Percentiles rank a stretch among this genome's conserved stretches.
Evolutionary conservation across 495 filamentous ascomycete genomes (phyloP).

Genomic region (Talaromyces ruber): DNA sequence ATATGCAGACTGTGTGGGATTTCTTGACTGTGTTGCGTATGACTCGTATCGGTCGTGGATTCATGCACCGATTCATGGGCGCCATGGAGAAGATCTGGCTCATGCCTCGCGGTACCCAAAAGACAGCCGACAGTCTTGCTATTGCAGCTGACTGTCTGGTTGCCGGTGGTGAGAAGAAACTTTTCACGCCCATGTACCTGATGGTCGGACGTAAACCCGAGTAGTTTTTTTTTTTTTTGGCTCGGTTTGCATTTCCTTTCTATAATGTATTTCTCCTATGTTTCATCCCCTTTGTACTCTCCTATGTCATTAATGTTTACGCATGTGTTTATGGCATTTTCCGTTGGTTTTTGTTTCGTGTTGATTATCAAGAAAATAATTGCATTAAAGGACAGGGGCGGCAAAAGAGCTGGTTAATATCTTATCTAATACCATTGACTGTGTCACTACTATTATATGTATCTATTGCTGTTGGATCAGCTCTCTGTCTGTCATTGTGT

Average conservation of each 20-base stretch:
- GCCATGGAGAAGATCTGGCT: slow-evolving; percentile 65
- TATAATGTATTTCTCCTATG: not conserved
- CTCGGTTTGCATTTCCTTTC: not conserved
- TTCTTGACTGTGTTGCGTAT: slow-evolving; percentile 80
- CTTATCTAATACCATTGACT: not conserved
- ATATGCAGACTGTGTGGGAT: slow-evolving; percentile 73
- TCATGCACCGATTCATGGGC: slow-evolving; percentile 74
- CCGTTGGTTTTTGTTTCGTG: not conserved
- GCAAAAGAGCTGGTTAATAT: not conserved
- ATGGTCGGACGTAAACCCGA: slow-evolving; percentile 91
- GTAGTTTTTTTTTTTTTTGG: slow-evolving; percentile 15
- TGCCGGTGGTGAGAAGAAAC: slow-evolving; percentile 79
- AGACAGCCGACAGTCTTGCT: slow-evolving; percentile 87
- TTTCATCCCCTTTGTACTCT: not conserved
- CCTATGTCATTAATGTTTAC: not conserved
- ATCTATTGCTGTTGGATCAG: not conserved
- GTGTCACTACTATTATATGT: not conserved
- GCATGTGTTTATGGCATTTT: not conserved
- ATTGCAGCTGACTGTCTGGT: slow-evolving; percentile 81
- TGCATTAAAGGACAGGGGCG: not conserved
- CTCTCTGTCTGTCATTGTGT: not conserved
- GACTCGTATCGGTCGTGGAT: slow-evolving; percentile 73
- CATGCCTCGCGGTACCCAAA: slow-evolving; percentile 80
- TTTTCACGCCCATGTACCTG: slow-evolving; percentile 99
- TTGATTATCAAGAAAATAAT: not conserved